These are phyloP conservation scores for Isoetes engelmannii DNA, from an alignment of 83 land plant genomes.

Conservation along the genomic window DNA sequence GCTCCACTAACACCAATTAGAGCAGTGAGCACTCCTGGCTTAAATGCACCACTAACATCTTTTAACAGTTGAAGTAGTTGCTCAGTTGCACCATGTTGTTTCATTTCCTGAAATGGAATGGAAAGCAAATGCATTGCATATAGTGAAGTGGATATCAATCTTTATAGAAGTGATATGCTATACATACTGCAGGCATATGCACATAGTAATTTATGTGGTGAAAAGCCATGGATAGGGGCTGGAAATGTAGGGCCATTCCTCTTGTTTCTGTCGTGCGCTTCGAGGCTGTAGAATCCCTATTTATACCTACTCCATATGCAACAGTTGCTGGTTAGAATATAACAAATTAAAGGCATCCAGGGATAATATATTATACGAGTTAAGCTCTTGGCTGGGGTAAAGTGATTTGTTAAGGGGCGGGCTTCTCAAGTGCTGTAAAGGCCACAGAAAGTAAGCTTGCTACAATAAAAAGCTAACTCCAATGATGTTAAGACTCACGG, in stretches of 20 bases:
- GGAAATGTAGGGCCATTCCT: conserved; percentile 44
- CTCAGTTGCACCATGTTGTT: conserved; percentile 32
- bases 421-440: conserved; percentile 27
- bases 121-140: too few relatives aligned
- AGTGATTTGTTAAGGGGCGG: not conserved
- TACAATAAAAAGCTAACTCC: not conserved
- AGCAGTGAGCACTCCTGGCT: conserved; percentile 24
- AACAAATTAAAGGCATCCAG: not conserved
- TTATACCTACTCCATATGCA: not conserved
- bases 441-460: not conserved
- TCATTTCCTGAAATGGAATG: conserved; percentile 45
- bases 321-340: not conserved
- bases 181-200: conserved; percentile 48
- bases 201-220: conserved; percentile 47
- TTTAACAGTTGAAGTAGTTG: conserved; percentile 43
- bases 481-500: conserved; percentile 14
- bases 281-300: not conserved
- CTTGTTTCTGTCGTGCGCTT: not conserved
- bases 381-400: too few relatives aligned
- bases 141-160: conserved; percentile 29
- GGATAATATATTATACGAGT: not conserved
- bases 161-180: conserved; percentile 20
- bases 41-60: conserved; percentile 55
- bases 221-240: conserved; percentile 46
- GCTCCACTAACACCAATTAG: conserved; percentile 42